phyloP scores from a whole-genome alignment of 2,329 filamentous ascomycete genomes.

The Venturia aucupariae region DNA sequence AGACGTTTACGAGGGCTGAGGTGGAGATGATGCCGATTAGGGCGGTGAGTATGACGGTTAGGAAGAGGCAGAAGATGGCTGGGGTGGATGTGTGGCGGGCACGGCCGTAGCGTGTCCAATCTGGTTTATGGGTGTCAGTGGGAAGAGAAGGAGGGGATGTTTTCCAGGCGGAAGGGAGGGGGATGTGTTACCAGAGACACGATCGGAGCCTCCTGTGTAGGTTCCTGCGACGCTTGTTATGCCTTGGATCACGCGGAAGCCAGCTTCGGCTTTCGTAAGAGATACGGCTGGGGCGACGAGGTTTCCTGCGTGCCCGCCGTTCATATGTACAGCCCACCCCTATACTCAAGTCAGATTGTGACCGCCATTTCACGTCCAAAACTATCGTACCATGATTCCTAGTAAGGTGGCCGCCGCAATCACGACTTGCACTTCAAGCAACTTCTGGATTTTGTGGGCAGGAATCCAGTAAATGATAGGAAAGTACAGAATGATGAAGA shows the following conservation, averaged over 20 bases:
- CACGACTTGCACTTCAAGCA: constrained; percentile 17
- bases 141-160: not conserved
- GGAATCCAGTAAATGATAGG: constrained; percentile 18
- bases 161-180: too few relatives aligned
- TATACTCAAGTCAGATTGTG: not conserved
- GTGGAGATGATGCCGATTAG: constrained; percentile 19
- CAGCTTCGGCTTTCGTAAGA: constrained; percentile 16
- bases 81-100: constrained; percentile 16
- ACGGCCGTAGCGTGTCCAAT: constrained; percentile 17
- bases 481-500: constrained; percentile 18
- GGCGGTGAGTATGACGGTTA: constrained; percentile 18
- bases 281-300: constrained; percentile 17
- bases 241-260: constrained; percentile 16
- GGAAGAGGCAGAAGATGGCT: constrained; percentile 14
- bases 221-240: constrained; percentile 17
- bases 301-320: constrained; percentile 16
- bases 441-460: constrained; percentile 17
- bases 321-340: constrained; percentile 14
- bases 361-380: not conserved
- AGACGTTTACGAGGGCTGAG: constrained; percentile 19
- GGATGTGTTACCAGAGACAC: constrained; percentile 8
- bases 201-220: constrained; percentile 18
- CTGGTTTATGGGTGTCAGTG: not conserved
- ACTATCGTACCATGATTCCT: constrained; percentile 16
- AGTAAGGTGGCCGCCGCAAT: constrained; percentile 16